phyloP scores from a whole-genome alignment of 768 basidiomycete species.

The Leccinum pellstonianum region DNA sequence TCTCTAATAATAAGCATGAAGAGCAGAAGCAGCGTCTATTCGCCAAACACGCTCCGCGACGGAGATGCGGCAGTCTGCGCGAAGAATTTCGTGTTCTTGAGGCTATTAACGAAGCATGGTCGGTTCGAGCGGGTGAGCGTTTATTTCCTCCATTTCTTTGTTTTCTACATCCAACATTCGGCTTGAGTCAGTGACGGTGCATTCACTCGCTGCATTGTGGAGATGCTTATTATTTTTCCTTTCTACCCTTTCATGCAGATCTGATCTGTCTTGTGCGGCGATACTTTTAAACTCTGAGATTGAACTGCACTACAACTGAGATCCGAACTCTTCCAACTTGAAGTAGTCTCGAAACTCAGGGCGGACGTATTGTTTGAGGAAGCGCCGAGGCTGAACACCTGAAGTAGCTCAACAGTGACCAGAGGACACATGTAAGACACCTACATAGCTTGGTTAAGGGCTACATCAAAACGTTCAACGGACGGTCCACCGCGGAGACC shows the following conservation, averaged over 20 bases:
- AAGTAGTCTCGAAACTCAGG: not conserved
- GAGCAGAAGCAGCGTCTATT: slow-evolving; percentile 49
- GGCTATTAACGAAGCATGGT: slow-evolving; percentile 82
- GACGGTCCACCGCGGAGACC: not conserved
- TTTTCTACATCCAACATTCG: not conserved
- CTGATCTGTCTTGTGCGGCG: not conserved
- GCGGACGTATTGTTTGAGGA: not conserved
- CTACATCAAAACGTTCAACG: not conserved
- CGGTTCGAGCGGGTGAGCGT: slow-evolving; percentile 78
- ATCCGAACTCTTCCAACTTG: not conserved
- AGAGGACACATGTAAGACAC: not conserved
- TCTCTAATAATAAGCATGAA: slow-evolving; percentile 50
- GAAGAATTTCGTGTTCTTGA: slow-evolving; percentile 87
- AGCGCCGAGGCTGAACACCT: not conserved
- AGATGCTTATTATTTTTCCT: not conserved
- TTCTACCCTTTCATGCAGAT: not conserved
- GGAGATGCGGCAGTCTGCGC: slow-evolving; percentile 94
- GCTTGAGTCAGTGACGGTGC: not conserved
- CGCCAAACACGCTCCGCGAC: slow-evolving; percentile 77
- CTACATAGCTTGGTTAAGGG: not conserved
- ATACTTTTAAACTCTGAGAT: not conserved
- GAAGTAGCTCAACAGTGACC: not conserved
- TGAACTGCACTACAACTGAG: not conserved
- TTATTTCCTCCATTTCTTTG: not conserved
- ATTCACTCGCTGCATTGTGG: not conserved